phyloP scores from a whole-genome alignment of 768 basidiomycete species.

The Tylopilus felleus region DNA sequence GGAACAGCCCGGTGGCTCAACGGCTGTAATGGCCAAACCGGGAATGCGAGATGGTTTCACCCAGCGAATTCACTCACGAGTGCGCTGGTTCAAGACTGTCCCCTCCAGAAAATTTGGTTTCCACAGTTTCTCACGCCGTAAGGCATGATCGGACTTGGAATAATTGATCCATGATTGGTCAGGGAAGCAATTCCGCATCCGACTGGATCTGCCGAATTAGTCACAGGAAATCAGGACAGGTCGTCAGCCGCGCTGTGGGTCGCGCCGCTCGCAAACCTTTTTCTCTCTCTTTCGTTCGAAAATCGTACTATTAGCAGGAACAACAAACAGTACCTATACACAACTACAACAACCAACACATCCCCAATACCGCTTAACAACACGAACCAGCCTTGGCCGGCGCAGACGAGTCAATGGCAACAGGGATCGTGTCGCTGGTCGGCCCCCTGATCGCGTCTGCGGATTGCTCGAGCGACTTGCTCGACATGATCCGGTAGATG shows the following conservation, averaged over 20 bases:
- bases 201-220: constrained; percentile 86
- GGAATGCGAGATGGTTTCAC: constrained; percentile 70
- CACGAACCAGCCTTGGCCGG: constrained; percentile 56
- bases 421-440: constrained; percentile 79
- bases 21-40: constrained; percentile 78
- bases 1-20: constrained; percentile 48
- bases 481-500: constrained; percentile 96
- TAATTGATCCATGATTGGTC: constrained; percentile 81
- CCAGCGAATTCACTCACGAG: constrained; percentile 60
- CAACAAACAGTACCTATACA: constrained; percentile 28
- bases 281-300: background rate
- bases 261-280: constrained; percentile 79
- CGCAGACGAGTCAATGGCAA: constrained; percentile 62
- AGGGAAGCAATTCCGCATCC: constrained; percentile 94
- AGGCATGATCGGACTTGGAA: constrained; percentile 68
- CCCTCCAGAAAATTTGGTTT: constrained; percentile 95
- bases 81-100: constrained; percentile 93
- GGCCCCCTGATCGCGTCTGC: constrained; percentile 75
- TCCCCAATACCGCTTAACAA: constrained; percentile 42
- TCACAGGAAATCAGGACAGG: constrained; percentile 85
- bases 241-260: constrained; percentile 81
- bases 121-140: constrained; percentile 63
- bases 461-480: constrained; percentile 88
- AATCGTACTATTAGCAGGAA: constrained; percentile 24
- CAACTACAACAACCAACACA: constrained; percentile 8